Evolutionary conservation across 2,329 filamentous ascomycete genomes (phyloP).

Genomic region (Sclerotiophoma versabilis): DNA sequence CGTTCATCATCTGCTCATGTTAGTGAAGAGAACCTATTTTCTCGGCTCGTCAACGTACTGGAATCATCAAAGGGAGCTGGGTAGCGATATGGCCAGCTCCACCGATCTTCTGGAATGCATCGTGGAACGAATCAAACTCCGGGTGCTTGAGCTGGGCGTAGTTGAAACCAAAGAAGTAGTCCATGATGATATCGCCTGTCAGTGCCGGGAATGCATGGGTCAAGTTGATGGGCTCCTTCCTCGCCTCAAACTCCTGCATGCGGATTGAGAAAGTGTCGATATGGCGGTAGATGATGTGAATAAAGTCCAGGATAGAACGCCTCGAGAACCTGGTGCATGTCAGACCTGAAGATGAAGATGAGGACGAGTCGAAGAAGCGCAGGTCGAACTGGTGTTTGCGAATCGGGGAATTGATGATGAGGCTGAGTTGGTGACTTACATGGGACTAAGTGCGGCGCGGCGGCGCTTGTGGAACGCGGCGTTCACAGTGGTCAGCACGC

Average conservation of each 20-base stretch:
- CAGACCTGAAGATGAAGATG: not conserved
- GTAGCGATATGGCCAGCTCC: constrained; percentile 42
- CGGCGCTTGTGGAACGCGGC: constrained; percentile 40
- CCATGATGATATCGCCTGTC: constrained; percentile 56
- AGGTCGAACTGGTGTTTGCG: not conserved
- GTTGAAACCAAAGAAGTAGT: constrained; percentile 51
- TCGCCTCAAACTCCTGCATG: constrained; percentile 40
- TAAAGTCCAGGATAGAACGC: constrained; percentile 43
- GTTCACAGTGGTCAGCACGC: constrained; percentile 39
- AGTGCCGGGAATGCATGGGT: constrained; percentile 49
- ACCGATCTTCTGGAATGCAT: constrained; percentile 43
- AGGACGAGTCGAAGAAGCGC: not conserved
- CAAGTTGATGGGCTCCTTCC: constrained; percentile 42
- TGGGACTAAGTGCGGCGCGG: constrained; percentile 41
- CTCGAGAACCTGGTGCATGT: constrained; percentile 41
- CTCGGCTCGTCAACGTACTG: constrained; percentile 25
- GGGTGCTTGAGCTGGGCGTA: constrained; percentile 42
- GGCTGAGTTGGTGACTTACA: constrained; percentile 28
- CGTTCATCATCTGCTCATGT: constrained; percentile 38
- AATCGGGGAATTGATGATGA: not conserved
- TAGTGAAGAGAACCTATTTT: not conserved
- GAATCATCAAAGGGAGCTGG: constrained; percentile 42
- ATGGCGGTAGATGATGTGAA: constrained; percentile 48
- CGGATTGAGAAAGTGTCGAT: constrained; percentile 40
- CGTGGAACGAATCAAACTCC: constrained; percentile 45